Conservation (phyloP, 352 stramenopile genomes). For the Achlya hypogyna region DNA sequence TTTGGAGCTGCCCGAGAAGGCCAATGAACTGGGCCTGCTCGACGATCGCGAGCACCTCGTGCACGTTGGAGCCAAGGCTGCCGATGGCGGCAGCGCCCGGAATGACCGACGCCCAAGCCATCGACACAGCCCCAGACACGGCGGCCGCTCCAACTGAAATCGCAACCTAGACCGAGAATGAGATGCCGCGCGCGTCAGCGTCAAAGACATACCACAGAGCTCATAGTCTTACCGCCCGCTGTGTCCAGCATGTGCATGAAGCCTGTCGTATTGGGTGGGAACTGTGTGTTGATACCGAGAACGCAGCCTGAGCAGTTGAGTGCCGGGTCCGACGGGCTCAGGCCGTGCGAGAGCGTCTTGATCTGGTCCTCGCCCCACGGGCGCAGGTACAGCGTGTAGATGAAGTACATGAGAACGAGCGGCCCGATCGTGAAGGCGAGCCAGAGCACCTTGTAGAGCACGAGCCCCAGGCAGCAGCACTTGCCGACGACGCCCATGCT, state of each 20-base stretch:
- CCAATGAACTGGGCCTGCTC: constrained; percentile 79
- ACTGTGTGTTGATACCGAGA: constrained; percentile 73
- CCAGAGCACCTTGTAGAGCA: constrained; percentile 14
- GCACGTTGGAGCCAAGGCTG: constrained; percentile 62
- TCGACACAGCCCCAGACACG: constrained; percentile 41
- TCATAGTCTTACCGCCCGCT: constrained; percentile 44
- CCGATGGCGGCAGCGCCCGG: constrained; percentile 49
- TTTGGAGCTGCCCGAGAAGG: constrained; percentile 73
- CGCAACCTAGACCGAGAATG: constrained; percentile 25
- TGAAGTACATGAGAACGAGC: constrained; percentile 54
- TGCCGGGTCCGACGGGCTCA: constrained; percentile 32
- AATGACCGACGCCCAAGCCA: constrained; percentile 63
- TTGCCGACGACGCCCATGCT: constrained; percentile 17
- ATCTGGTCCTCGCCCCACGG: constrained; percentile 74
- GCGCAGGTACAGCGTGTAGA: constrained; percentile 35
- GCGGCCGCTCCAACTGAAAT: constrained; percentile 50
- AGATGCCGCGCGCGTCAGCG: not conserved
- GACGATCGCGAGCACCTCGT: constrained; percentile 81
- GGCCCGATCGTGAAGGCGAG: constrained; percentile 18
- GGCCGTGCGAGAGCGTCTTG: constrained; percentile 36
- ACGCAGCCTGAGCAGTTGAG: constrained; percentile 79
- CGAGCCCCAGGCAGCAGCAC: constrained; percentile 11
- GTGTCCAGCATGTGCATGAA: constrained; percentile 67
- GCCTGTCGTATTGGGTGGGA: constrained; percentile 65
- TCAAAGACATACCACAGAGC: constrained; percentile 29